phyloP scores from a whole-genome alignment of 148 eudicot species.

The Rhododendron griersonianum region DNA sequence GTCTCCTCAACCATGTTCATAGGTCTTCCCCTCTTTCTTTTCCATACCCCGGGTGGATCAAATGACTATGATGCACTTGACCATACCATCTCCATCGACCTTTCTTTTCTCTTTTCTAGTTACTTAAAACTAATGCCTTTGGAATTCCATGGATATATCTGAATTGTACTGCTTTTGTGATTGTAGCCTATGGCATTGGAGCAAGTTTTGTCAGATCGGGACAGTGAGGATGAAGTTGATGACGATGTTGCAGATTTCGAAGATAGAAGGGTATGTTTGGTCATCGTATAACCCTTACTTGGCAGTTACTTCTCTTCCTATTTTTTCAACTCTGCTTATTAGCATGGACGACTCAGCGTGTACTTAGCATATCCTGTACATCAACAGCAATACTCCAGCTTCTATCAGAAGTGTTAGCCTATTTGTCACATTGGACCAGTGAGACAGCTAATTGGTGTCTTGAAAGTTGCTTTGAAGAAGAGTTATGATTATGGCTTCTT shows the following conservation, averaged over 20 bases:
- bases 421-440: background rate
- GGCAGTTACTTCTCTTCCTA: background rate
- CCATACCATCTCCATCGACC: background rate
- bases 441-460: background rate
- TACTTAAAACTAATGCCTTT: background rate
- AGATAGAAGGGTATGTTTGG: conserved; percentile 76
- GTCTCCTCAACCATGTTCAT: background rate
- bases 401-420: background rate
- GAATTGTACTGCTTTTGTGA: conserved; percentile 12
- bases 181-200: conserved; percentile 83
- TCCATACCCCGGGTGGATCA: background rate
- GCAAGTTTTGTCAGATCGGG: conserved; percentile 86
- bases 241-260: conserved; percentile 98
- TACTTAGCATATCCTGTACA: background rate
- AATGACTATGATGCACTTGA: background rate
- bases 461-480: background rate
- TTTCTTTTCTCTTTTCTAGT: background rate
- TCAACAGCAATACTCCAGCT: background rate
- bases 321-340: background rate
- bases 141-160: background rate
- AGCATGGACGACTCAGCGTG: background rate
- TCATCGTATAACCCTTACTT: background rate
- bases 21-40: background rate
- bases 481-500: background rate
- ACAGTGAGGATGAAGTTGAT: conserved; percentile 99